Evolutionary conservation across 2,329 filamentous ascomycete genomes (phyloP).

Genomic region (Xylaria sp.): DNA sequence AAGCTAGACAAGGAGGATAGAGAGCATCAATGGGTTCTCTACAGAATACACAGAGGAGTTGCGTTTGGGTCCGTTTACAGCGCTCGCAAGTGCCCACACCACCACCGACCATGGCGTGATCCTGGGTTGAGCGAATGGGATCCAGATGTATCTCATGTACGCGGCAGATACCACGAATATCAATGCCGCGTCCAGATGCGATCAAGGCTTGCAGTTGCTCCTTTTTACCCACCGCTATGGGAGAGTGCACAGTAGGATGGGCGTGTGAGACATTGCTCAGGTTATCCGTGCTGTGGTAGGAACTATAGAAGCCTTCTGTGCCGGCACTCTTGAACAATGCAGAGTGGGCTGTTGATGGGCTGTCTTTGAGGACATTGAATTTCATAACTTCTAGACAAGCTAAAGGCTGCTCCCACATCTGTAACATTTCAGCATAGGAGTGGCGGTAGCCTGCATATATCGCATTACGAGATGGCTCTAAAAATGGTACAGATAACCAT

Average conservation of each 20-base stretch:
- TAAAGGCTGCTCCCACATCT: conserved; percentile 72
- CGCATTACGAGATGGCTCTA: conserved; percentile 61
- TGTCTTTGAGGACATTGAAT: conserved; percentile 70
- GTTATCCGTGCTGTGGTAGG: conserved; percentile 49
- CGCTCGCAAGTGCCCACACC: conserved; percentile 56
- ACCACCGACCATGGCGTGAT: conserved; percentile 53
- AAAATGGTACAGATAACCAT: conserved; percentile 68
- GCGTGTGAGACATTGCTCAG: conserved; percentile 49
- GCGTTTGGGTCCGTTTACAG: conserved; percentile 65
- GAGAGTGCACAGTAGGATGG: conserved; percentile 56
- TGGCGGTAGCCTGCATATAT: conserved; percentile 70
- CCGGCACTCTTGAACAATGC: conserved; percentile 40
- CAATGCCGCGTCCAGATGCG: conserved; percentile 65
- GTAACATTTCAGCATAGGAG: conserved; percentile 74
- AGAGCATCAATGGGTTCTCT: conserved; percentile 68
- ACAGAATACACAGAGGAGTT: conserved; percentile 71
- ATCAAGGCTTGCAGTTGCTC: conserved; percentile 62
- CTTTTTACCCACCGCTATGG: conserved; percentile 67
- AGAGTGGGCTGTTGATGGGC: conserved; percentile 47
- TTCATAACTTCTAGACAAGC: conserved; percentile 74
- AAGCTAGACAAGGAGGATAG: conserved; percentile 70
- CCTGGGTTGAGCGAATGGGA: conserved; percentile 64
- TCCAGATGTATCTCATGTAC: conserved; percentile 71
- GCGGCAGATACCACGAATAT: conserved; percentile 71
- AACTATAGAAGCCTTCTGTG: conserved; percentile 52